Percentiles rank a stretch among this genome's conserved stretches.
These are phyloP conservation scores for Polyporus tsugae DNA, from an alignment of 1,284 basidiomycete genomes.

Conservation along the genomic window DNA sequence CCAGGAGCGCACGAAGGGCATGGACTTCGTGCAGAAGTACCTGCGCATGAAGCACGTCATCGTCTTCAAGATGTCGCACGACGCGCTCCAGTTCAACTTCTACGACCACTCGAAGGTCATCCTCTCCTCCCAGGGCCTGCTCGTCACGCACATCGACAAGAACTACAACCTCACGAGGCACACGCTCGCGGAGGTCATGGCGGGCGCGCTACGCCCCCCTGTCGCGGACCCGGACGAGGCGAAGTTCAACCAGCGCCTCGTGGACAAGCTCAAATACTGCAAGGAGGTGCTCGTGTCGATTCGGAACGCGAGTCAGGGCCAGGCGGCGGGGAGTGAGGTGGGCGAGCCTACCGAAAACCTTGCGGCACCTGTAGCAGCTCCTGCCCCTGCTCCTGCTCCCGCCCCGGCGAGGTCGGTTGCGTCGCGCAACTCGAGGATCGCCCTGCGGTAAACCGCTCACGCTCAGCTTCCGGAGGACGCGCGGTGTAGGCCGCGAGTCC, in stretches of 20 bases:
- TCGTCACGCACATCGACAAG: constrained; percentile 92
- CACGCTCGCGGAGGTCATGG: constrained; percentile 80
- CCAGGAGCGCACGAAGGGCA: constrained; percentile 71
- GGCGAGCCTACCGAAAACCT: constrained; percentile 18
- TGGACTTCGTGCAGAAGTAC: constrained; percentile 97
- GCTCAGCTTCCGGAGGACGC: not conserved
- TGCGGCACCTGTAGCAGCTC: not conserved
- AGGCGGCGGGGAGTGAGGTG: constrained; percentile 11
- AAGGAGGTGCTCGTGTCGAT: constrained; percentile 80
- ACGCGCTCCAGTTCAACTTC: constrained; percentile 96
- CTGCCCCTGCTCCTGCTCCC: not conserved
- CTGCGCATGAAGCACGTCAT: constrained; percentile 97
- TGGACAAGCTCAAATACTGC: constrained; percentile 85
- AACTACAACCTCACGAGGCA: constrained; percentile 82
- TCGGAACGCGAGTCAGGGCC: constrained; percentile 47
- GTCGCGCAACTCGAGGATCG: constrained; percentile 17
- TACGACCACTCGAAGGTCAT: constrained; percentile 97
- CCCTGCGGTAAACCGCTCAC: constrained; percentile 34
- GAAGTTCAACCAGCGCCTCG: constrained; percentile 68
- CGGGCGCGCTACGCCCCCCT: constrained; percentile 54
- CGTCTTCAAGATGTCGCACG: constrained; percentile 95
- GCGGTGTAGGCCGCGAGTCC: constrained; percentile 23
- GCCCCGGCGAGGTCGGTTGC: constrained; percentile 5
- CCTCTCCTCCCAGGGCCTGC: constrained; percentile 80
- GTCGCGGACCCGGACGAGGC: constrained; percentile 56